These are phyloP conservation scores for Clitopilus passeckerianus DNA, from an alignment of 768 basidiomycete species.

Conservation along the genomic window DNA sequence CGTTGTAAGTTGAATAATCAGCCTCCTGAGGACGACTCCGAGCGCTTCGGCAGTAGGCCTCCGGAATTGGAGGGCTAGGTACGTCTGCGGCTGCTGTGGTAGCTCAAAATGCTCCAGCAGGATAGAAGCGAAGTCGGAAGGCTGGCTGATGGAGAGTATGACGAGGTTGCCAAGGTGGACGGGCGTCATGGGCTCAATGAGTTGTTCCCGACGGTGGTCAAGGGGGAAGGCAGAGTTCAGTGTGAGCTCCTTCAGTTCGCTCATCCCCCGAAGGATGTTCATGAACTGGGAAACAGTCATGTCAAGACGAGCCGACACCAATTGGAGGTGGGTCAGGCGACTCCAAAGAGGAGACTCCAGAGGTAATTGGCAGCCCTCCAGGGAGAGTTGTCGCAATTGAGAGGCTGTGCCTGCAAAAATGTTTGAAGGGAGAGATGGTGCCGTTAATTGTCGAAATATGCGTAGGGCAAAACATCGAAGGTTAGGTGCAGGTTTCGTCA, in stretches of 20 bases:
- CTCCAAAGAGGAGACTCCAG: background rate
- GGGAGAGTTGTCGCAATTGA: conserved; percentile 1
- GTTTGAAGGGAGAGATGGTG: background rate
- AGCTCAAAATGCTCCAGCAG: background rate
- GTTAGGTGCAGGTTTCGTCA: background rate
- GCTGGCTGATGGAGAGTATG: background rate
- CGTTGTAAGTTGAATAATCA: background rate
- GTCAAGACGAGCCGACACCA: background rate
- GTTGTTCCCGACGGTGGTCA: background rate
- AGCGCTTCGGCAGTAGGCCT: background rate
- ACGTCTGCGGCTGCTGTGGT: background rate
- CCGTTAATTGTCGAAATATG: background rate
- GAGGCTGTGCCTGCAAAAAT: background rate
- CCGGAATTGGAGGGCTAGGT: background rate
- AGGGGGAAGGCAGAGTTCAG: background rate
- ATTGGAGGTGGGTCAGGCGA: background rate
- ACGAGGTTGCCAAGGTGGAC: background rate
- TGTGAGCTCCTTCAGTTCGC: background rate
- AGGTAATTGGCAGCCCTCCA: conserved; percentile 2
- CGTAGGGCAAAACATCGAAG: background rate
- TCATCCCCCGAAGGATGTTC: background rate
- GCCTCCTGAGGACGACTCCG: background rate
- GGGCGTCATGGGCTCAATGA: background rate
- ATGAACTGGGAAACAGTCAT: background rate
- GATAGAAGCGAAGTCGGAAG: background rate